These are phyloP conservation scores for Cercospora janseana DNA, from an alignment of 2,329 filamentous ascomycete species.

Conservation along the genomic window DNA sequence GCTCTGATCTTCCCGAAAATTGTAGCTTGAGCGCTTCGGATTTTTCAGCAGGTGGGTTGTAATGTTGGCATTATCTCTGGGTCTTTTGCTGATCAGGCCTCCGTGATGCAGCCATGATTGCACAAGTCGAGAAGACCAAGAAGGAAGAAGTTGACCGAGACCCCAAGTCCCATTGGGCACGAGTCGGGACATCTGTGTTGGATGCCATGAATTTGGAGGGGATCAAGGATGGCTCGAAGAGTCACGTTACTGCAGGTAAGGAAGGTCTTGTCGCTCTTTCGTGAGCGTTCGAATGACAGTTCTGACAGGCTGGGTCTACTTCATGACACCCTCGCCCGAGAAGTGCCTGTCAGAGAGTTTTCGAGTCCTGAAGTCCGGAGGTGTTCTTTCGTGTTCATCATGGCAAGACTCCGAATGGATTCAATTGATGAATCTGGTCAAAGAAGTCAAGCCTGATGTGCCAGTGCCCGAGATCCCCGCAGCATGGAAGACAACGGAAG, in stretches of 20 bases:
- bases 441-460: constrained; percentile 25
- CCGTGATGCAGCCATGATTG: constrained; percentile 31
- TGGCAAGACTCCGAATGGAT: constrained; percentile 36
- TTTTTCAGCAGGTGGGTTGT: constrained; percentile 27
- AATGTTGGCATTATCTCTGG: not conserved
- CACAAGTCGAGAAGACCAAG: constrained; percentile 23
- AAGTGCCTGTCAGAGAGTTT: constrained; percentile 30
- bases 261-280: too few species aligned
- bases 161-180: constrained; percentile 27
- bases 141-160: constrained; percentile 19
- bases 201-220: constrained; percentile 33
- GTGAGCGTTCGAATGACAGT: constrained; percentile 1
- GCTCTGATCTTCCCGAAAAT: constrained; percentile 20
- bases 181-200: constrained; percentile 27
- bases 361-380: constrained; percentile 30
- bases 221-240: constrained; percentile 26
- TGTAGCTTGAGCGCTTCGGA: constrained; percentile 30
- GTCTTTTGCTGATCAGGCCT: not conserved
- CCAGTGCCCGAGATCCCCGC: constrained; percentile 25
- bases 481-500: constrained; percentile 28
- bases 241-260: constrained; percentile 36
- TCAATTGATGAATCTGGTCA: constrained; percentile 26
- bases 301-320: constrained; percentile 6
- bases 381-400: constrained; percentile 29
- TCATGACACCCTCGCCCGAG: constrained; percentile 25